These are phyloP conservation scores for Ophiostoma sp. DNA, from an alignment of 2,329 filamentous ascomycete species.

Conservation along the genomic window DNA sequence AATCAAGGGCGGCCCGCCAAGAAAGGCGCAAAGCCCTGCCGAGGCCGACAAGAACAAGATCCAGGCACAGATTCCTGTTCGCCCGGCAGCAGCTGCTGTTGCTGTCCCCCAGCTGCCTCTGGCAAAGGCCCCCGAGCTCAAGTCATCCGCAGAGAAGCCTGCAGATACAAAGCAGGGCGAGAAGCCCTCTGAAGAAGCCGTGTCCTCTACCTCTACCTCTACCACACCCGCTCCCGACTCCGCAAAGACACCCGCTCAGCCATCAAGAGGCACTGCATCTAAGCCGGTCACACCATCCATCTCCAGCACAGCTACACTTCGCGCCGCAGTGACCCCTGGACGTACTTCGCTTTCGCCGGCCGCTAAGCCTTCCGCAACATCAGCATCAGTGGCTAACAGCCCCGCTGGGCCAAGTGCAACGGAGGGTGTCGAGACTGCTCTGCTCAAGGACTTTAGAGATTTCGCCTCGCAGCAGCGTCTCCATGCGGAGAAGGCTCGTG, in stretches of 20 bases:
- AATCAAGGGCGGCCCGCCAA: slow-evolving; percentile 45
- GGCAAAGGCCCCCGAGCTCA: slow-evolving; percentile 35
- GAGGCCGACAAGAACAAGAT: slow-evolving; percentile 37
- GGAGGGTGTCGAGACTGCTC: slow-evolving; percentile 56
- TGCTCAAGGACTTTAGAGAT: slow-evolving; percentile 58
- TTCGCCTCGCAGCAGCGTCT: slow-evolving; percentile 56
- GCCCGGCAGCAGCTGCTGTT: slow-evolving; percentile 33
- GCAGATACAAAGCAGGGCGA: neutral
- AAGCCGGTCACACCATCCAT: slow-evolving; percentile 17
- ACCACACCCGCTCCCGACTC: slow-evolving; percentile 13
- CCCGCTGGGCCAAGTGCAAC: slow-evolving; percentile 48
- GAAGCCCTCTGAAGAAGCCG: neutral
- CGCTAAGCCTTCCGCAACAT: slow-evolving; percentile 32
- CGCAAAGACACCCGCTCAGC: slow-evolving; percentile 16
- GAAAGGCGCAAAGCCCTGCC: slow-evolving; percentile 38
- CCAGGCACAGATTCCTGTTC: slow-evolving; percentile 22
- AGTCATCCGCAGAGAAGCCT: slow-evolving; percentile 24
- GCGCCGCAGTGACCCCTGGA: slow-evolving; percentile 37
- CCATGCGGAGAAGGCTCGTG: slow-evolving; percentile 52
- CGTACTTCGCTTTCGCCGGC: slow-evolving; percentile 40
- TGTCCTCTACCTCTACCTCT: neutral
- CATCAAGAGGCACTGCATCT: neutral
- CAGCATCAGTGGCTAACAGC: slow-evolving; percentile 28
- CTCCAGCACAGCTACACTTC: slow-evolving; percentile 23
- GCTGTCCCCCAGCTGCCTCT: slow-evolving; percentile 29